Evolutionary conservation across 495 filamentous ascomycete genomes (phyloP).

Genomic region (Aspergillus kassunensis): DNA sequence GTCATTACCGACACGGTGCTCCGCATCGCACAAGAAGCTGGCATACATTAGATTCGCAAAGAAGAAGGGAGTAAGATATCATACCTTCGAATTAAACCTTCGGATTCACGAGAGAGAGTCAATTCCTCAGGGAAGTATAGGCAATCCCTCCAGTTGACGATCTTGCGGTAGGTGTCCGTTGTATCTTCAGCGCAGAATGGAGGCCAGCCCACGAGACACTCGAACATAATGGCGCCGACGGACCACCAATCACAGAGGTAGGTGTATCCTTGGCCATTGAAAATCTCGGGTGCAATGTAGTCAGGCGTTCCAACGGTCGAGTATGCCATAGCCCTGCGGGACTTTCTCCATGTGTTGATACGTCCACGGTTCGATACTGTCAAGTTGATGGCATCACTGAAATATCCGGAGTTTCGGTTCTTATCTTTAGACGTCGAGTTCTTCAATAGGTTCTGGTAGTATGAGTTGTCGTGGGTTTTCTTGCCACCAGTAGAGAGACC

Average conservation of each 20-base stretch:
- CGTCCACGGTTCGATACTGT: slow-evolving; percentile 95
- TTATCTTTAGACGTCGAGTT: slow-evolving; percentile 68
- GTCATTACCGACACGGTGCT: slow-evolving; percentile 69
- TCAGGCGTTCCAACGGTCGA: slow-evolving; percentile 98
- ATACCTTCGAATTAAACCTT: slow-evolving; percentile 81
- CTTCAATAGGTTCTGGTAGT: slow-evolving; percentile 95
- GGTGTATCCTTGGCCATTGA: slow-evolving; percentile 90
- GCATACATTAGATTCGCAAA: background rate
- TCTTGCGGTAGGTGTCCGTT: slow-evolving; percentile 97
- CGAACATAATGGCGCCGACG: slow-evolving; percentile 98
- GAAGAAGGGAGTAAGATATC: slow-evolving; percentile 18
- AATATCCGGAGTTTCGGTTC: slow-evolving; percentile 76
- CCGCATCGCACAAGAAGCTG: slow-evolving; percentile 89
- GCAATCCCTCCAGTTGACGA: slow-evolving; percentile 94
- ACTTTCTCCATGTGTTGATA: slow-evolving; percentile 98
- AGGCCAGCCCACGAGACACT: slow-evolving; percentile 97
- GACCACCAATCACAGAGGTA: slow-evolving; percentile 99
- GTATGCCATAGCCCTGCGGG: slow-evolving; percentile 90
- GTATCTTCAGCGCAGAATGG: slow-evolving; percentile 98
- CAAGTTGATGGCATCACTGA: slow-evolving; percentile 95
- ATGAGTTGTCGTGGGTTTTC: slow-evolving; percentile 94
- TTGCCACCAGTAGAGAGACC: slow-evolving; percentile 97
- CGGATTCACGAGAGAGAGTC: slow-evolving; percentile 78
- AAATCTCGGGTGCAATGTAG: slow-evolving; percentile 98
- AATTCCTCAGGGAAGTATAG: slow-evolving; percentile 97